A percentile compares a stretch with the other conserved stretches of the same genome.
Evolutionary conservation across 139 green algal species (phyloP).

Genomic region (Chlamydomonas sp.): DNA sequence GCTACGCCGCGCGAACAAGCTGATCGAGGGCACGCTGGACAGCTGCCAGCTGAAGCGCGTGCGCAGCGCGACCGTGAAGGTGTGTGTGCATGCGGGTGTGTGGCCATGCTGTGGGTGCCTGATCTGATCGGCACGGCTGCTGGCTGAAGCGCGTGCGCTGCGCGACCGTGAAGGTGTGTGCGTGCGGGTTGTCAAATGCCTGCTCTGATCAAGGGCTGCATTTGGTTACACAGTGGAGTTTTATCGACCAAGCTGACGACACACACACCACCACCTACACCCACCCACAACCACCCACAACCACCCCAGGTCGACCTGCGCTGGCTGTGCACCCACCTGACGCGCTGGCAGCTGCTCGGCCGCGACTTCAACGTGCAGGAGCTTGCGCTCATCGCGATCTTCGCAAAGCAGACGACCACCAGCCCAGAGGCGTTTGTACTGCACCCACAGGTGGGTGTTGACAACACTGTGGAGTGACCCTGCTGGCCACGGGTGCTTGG

Average conservation of each 20-base stretch:
- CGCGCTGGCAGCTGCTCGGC: constrained; percentile 56
- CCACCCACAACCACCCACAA: no score
- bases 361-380: constrained; percentile 62
- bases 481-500: no score
- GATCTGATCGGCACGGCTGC: constrained; percentile 61
- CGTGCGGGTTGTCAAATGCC: no score
- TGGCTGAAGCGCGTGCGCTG: constrained; percentile 57
- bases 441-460: constrained; percentile 26
- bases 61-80: constrained; percentile 29
- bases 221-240: no score
- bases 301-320: constrained; percentile 57
- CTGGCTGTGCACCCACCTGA: constrained; percentile 59
- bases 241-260: no score
- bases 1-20: constrained; percentile 53
- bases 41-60: constrained; percentile 65
- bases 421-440: constrained; percentile 37
- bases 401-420: constrained; percentile 50
- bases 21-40: constrained; percentile 67
- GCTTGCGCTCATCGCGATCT: constrained; percentile 49
- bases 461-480: no score
- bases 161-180: constrained; percentile 29
- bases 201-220: no score
- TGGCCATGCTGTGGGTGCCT: no score
- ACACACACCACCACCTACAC: no score
- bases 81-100: no score